Base-by-base conservation (phyloP, 106 monocot species). In the Posidonia australis region DNA sequence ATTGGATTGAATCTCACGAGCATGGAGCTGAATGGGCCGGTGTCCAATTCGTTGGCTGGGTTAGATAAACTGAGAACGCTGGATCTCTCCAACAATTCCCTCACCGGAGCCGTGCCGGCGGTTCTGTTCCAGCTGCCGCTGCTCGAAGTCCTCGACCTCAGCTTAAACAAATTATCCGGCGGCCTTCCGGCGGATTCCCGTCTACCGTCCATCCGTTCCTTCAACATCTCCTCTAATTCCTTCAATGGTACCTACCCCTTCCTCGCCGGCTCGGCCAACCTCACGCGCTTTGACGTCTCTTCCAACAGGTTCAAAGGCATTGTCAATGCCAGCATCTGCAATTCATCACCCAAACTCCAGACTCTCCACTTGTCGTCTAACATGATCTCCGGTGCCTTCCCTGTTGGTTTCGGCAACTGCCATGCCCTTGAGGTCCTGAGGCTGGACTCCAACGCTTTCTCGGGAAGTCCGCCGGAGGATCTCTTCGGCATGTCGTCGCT, bases 391-490 rank as follows among this genome's bases (percentile, higher is more conserved):
- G 81, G 81, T 3, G 47, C 76, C 1, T 54, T 88, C 44, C 81
- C 83, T 0, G 30, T 11, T 44, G 81, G 83, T 6, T 68, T 88
- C 5, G 65, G 72, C 1, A 77, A 69, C 20, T 88, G 87, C 65
- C 48, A 52, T n/a, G 28, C 53, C 13, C 80, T 88, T 43, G 49
- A 21, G 4, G 67, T 78, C 41, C 81, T 88, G n/a, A 66, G 44
- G 9, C 42, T 81, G 13, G 70, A 70, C 57, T 18, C 42, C n/a
- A 88, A 83, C 44, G 25, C 13, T 21, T 58, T 88, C 32, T 72
- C 87, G 17, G 87, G 87, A 0, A 31, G 16, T 6, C 17, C 83
- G 24, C 81, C 83, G 10, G 70, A 70, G 16, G 87, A 81, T 53
- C 53, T 88, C 22, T 88, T 81, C 67, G 58, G 27, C 13, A 20